These are phyloP conservation scores for Pleurotus pulmonarius DNA, from an alignment of 768 basidiomycete species.

Conservation along the genomic window DNA sequence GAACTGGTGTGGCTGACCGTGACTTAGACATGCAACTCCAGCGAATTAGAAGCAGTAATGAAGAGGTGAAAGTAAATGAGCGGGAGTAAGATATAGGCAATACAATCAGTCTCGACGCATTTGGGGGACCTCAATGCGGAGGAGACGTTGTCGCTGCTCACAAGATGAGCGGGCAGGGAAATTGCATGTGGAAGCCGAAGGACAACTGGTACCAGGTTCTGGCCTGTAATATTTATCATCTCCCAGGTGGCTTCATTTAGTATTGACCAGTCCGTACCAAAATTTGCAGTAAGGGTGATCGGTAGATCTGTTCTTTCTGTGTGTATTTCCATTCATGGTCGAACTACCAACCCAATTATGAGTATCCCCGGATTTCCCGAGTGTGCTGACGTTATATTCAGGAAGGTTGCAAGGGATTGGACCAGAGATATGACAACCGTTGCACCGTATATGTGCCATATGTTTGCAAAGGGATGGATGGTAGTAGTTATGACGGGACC, in stretches of 20 bases:
- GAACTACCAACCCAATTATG: not conserved
- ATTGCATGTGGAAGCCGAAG: constrained; percentile 18
- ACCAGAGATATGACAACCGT: constrained; percentile 4
- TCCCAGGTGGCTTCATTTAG: constrained; percentile 3
- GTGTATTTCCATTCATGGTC: constrained; percentile 5
- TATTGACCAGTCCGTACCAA: not conserved
- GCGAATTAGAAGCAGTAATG: constrained; percentile 16
- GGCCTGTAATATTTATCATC: constrained; percentile 17
- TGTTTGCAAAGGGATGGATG: not conserved
- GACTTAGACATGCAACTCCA: constrained; percentile 46
- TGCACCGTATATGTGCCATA: not conserved
- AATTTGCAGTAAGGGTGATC: constrained; percentile 3
- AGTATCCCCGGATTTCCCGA: constrained; percentile 6
- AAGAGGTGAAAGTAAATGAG: constrained; percentile 27
- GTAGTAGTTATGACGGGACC: constrained; percentile 6
- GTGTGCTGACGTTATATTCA: constrained; percentile 3
- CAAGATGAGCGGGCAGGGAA: constrained; percentile 14
- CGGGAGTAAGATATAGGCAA: constrained; percentile 33
- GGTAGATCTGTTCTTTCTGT: not conserved
- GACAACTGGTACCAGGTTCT: constrained; percentile 12
- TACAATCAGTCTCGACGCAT: constrained; percentile 39
- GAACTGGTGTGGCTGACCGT: constrained; percentile 40
- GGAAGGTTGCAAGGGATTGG: not conserved
- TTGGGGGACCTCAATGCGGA: constrained; percentile 23
- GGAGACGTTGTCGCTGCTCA: constrained; percentile 23